These are phyloP conservation scores for Fusarium algeriense DNA, from an alignment of 2,329 filamentous ascomycete species.

Conservation along the genomic window DNA sequence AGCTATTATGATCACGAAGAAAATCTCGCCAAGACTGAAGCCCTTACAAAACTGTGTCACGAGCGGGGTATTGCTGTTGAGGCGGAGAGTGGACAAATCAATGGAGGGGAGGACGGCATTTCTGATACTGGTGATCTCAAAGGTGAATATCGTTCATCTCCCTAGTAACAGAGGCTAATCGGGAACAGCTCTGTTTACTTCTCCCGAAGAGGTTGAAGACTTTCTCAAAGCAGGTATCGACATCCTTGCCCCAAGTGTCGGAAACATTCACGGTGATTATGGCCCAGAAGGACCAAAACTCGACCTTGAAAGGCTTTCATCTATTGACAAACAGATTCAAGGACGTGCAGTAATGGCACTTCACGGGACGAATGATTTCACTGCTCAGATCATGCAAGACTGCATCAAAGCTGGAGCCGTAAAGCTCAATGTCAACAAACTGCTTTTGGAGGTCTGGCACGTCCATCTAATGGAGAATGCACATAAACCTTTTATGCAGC, in stretches of 20 bases:
- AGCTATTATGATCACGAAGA: constrained; percentile 10
- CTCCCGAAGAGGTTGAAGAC: constrained; percentile 75
- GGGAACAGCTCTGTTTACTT: constrained; percentile 62
- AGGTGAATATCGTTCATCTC: constrained; percentile 46
- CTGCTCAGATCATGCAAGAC: constrained; percentile 60
- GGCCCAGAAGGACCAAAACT: constrained; percentile 72
- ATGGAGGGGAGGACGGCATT: constrained; percentile 75
- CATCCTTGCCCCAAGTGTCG: constrained; percentile 79
- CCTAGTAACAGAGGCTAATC: neutral
- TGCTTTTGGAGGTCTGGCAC: constrained; percentile 56
- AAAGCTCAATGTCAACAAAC: constrained; percentile 70
- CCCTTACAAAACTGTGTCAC: constrained; percentile 1
- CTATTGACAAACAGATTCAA: constrained; percentile 47
- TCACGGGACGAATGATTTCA: constrained; percentile 69
- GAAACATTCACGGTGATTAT: constrained; percentile 82
- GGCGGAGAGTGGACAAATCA: constrained; percentile 41
- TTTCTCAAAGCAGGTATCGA: constrained; percentile 80
- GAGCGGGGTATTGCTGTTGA: constrained; percentile 24
- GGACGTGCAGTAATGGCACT: constrained; percentile 61
- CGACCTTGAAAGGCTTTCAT: constrained; percentile 62
- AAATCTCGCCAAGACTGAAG: constrained; percentile 10
- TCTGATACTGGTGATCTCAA: constrained; percentile 65
- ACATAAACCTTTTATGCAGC: constrained; percentile 10
- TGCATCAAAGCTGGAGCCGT: constrained; percentile 66
- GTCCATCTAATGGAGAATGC: constrained; percentile 9